Conservation (phyloP, 108 stramenopile species). For the Asterionellopsis glacialis region DNA sequence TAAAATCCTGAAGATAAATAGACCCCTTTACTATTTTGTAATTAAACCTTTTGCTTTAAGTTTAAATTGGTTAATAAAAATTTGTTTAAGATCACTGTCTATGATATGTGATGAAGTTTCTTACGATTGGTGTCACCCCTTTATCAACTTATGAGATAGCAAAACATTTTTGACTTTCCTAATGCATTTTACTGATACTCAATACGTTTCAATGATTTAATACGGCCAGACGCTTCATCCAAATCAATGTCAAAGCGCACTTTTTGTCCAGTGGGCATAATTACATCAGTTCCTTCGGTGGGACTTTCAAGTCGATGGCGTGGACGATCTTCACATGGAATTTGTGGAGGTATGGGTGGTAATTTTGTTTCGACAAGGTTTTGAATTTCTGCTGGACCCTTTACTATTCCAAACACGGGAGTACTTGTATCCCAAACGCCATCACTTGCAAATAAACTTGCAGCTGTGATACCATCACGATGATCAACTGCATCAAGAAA, state of each 20-base stretch:
- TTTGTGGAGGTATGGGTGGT: conserved; percentile 4
- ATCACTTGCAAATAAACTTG: conserved; percentile 14
- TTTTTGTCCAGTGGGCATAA: conserved; percentile 7
- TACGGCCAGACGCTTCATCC: conserved; percentile 19
- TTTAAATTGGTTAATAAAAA: no score
- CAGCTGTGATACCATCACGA: conserved; percentile 17
- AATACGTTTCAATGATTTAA: conserved; percentile 15
- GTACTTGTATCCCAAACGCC: conserved; percentile 24
- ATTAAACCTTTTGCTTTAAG: no score
- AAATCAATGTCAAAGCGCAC: conserved; percentile 22
- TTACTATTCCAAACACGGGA: conserved; percentile 5
- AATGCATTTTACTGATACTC: no score
- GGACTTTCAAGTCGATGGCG: conserved; percentile 17
- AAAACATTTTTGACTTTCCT: no score
- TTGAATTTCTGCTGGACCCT: conserved; percentile 14
- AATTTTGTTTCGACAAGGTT: conserved; percentile 13
- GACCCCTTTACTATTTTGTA: no score
- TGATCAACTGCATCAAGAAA: conserved; percentile 28
- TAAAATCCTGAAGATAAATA: no score
- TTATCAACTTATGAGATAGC: no score
- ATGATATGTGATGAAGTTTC: no score
- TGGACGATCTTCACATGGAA: conserved; percentile 9
- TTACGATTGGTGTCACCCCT: no score
- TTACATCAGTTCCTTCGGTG: conserved; percentile 19
- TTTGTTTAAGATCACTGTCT: no score